A percentile compares a stretch with the other conserved stretches of the same genome.
Conservation (phyloP, 2,329 filamentous ascomycete species). For the Xylariaceae sp. region DNA sequence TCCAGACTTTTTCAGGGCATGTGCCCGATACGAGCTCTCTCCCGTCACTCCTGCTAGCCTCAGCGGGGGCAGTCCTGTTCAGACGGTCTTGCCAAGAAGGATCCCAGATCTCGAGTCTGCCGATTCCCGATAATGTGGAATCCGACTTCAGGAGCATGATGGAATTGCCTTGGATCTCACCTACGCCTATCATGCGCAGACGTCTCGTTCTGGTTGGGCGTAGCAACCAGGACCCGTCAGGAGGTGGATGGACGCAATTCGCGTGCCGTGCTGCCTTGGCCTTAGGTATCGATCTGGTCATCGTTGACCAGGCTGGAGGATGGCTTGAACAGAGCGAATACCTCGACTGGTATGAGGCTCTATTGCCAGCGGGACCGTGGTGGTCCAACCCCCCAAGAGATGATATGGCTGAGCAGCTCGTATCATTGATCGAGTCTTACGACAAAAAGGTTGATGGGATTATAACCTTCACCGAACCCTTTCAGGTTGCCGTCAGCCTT, state of each 20-base stretch:
- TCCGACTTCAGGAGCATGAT: conserved; percentile 19
- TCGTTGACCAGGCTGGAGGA: conserved; percentile 18
- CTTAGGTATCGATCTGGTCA: conserved; percentile 21
- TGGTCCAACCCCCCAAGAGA: conserved; percentile 17
- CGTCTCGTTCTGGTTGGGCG: conserved; percentile 21
- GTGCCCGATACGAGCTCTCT: conserved; percentile 9
- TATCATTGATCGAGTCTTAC: conserved; percentile 13
- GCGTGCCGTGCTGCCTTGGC: conserved; percentile 17
- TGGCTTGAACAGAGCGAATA: conserved; percentile 20
- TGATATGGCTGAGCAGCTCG: conserved; percentile 17
- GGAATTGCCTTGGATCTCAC: conserved; percentile 16
- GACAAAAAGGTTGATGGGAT: conserved; percentile 17
- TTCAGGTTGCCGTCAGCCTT: conserved; percentile 18
- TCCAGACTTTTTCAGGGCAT: conserved; percentile 10
- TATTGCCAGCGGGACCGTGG: conserved; percentile 18
- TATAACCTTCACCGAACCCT: conserved; percentile 20
- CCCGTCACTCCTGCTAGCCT: conserved; percentile 13
- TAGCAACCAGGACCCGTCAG: conserved; percentile 20
- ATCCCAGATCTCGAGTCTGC: neutral
- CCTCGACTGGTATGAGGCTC: conserved; percentile 18
- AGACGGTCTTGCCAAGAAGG: neutral
- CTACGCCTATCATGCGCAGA: conserved; percentile 11
- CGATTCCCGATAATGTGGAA: conserved; percentile 11
- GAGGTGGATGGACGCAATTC: conserved; percentile 21
- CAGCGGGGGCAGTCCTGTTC: conserved; percentile 19